Evolutionary conservation across 148 eudicot species (phyloP).

Genomic region (Rhododendron simsii): DNA sequence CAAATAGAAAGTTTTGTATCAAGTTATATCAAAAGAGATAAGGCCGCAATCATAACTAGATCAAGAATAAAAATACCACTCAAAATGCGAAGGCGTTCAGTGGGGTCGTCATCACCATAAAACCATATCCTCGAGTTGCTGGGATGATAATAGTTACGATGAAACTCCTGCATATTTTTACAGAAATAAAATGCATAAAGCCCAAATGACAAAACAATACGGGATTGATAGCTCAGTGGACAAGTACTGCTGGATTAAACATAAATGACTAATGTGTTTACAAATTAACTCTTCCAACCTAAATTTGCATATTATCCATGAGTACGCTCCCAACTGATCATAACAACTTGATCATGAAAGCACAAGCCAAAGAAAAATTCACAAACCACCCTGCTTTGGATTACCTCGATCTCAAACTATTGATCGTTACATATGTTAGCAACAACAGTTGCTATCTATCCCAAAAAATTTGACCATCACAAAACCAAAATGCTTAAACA

Average conservation of each 20-base stretch:
- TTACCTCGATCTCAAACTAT: neutral
- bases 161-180: conserved; percentile 66
- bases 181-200: conserved; percentile 4
- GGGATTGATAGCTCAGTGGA: neutral
- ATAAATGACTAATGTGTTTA: neutral
- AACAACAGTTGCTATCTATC: neutral
- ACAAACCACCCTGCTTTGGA: neutral
- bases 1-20: neutral
- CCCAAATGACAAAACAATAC: neutral
- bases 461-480: neutral
- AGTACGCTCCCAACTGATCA: neutral
- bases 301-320: neutral
- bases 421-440: neutral
- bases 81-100: conserved; percentile 83
- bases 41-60: neutral
- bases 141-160: conserved; percentile 85
- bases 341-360: neutral
- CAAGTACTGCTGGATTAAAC: neutral
- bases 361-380: neutral
- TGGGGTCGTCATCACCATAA: conserved; percentile 95
- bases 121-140: conserved; percentile 99
- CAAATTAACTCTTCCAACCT: neutral
- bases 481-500: neutral
- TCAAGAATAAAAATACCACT: conserved; percentile 53
- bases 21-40: neutral